Evolutionary conservation across 768 basidiomycete species (phyloP).

Genomic region (Suillus hirtellus): DNA sequence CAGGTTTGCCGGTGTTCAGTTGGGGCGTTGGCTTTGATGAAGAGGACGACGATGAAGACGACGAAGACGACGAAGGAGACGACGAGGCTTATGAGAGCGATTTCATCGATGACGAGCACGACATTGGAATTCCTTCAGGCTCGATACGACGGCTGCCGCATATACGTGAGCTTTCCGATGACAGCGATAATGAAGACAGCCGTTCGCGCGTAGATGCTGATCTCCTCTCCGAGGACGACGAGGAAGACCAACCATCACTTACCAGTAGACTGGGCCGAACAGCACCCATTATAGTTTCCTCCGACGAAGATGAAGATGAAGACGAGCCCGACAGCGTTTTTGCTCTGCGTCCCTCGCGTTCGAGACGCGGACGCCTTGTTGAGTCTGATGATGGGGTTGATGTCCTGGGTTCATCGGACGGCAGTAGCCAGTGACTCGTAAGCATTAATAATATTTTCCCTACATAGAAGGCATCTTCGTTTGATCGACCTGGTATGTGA

Average conservation of each 20-base stretch:
- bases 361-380: conserved; percentile 12
- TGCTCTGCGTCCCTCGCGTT: not conserved
- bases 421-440: conserved; percentile 6
- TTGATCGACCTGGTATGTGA: not conserved
- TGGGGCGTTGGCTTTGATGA: conserved; percentile 19
- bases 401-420: conserved; percentile 3
- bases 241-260: conserved; percentile 1
- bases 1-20: conserved; percentile 17
- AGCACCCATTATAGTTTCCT: conserved; percentile 12
- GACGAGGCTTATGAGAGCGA: conserved; percentile 50
- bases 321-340: conserved; percentile 8
- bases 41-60: conserved; percentile 22
- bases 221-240: conserved; percentile 8
- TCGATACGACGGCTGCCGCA: conserved; percentile 16
- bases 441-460: conserved; percentile 1
- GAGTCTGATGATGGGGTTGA: conserved; percentile 26
- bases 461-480: conserved; percentile 8
- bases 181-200: conserved; percentile 16
- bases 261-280: conserved; percentile 4
- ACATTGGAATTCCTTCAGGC: conserved; percentile 6
- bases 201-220: conserved; percentile 5
- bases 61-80: conserved; percentile 21
- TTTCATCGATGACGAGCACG: conserved; percentile 55
- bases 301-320: conserved; percentile 25
- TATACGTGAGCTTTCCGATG: conserved; percentile 27